Conservation (phyloP, 1,284 basidiomycete species). For the Cryptococcus neoformans region DNA sequence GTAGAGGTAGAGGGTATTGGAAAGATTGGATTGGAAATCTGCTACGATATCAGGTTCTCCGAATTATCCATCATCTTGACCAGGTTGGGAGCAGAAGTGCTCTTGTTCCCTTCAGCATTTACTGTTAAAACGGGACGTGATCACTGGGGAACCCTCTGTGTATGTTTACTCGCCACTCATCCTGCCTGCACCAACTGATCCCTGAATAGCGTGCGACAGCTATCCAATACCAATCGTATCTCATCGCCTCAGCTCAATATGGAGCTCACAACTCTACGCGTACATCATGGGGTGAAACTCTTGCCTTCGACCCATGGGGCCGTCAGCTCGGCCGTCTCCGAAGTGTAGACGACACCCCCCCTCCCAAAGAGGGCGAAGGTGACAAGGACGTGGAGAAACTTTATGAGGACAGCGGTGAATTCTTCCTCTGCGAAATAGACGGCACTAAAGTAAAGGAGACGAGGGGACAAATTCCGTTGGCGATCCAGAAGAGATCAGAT, state of each 20-base stretch:
- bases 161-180: neutral
- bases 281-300: constrained; percentile 39
- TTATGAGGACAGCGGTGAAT: constrained; percentile 29
- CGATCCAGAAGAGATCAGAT: constrained; percentile 38
- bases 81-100: constrained; percentile 50
- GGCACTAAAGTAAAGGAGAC: constrained; percentile 13
- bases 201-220: constrained; percentile 30
- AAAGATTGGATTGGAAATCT: constrained; percentile 53
- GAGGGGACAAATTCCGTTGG: constrained; percentile 40
- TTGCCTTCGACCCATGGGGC: constrained; percentile 44
- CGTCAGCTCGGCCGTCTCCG: constrained; percentile 30
- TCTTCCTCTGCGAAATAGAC: constrained; percentile 36
- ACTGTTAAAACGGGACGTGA: constrained; percentile 51
- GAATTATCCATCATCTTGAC: constrained; percentile 51
- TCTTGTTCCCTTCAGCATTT: constrained; percentile 55
- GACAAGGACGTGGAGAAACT: constrained; percentile 18
- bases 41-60: constrained; percentile 56
- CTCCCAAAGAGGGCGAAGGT: constrained; percentile 10
- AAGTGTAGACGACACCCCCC: constrained; percentile 31
- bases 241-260: constrained; percentile 43
- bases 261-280: constrained; percentile 32
- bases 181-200: too few relatives aligned
- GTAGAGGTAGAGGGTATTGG: constrained; percentile 46
- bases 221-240: constrained; percentile 42
- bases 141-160: constrained; percentile 37